Base-by-base conservation (phyloP, 2,329 filamentous ascomycete species). In the Neobulgaria alba region DNA sequence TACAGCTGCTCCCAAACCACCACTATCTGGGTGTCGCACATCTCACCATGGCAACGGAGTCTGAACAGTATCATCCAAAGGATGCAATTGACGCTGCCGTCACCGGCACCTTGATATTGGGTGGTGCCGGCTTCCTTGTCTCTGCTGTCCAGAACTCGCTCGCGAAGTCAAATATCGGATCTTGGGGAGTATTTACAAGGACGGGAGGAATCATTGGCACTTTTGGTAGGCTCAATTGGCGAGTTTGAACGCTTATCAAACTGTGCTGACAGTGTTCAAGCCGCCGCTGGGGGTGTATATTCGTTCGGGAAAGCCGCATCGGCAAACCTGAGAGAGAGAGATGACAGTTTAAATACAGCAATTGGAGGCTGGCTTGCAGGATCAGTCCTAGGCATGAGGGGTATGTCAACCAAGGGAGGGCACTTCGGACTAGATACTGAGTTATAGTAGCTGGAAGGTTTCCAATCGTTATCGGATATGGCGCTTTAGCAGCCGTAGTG, bases 131-230 rank as follows among this genome's bases (percentile, higher is more conserved):
- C 55, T 67, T 84, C 59, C 73, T 87, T 63, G 62, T 83, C 46
- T 82, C 86, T 37, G 81, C 84, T 41, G 73, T 94, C 51, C 85
- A 89, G 69, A 96, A 94, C 69, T 86, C 88, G 44, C 74, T 95
- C 54, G 73, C 81, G 41, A 88, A 79, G 69, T 73, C 77, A 61
- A 95, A 95, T 63, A 71, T 92, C 51, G 86, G 88, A 55, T 74
- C 80, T 47, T 77, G 82, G 69, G 84, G 85, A 52, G 74, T 95
- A 57, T 80, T 96, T 61, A 85, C 85, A 34, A 77, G 79, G 57
- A 82, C 79, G 42, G 89, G 88, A 51, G 71, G 80, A 58, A 82
- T 82, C 36, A 83, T 90, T 59, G 82, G 68, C 46, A 60, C 75
- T 23, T 43, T 48, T 23, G 38, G 36, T 43, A 32, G 14, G 44